Conservation (phyloP, 2,329 filamentous ascomycete genomes). For the Lecanicillium sp. region DNA sequence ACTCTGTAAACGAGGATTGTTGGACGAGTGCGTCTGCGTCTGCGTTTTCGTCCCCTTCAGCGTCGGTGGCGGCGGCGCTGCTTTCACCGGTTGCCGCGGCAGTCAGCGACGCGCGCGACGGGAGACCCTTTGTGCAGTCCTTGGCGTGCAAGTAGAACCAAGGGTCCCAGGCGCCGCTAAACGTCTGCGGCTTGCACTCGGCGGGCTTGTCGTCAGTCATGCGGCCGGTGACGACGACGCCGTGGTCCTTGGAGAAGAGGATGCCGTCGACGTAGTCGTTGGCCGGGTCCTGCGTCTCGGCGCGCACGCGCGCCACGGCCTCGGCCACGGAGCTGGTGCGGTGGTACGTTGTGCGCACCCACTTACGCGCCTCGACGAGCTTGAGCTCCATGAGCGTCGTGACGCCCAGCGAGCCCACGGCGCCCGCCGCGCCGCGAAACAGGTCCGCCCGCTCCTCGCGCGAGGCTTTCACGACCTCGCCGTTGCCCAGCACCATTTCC, state of each 20-base stretch:
- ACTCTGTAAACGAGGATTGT: conserved; percentile 33
- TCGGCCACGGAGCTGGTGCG: conserved; percentile 40
- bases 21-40: conserved; percentile 6
- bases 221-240: conserved; percentile 58
- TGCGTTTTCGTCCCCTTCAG: background rate
- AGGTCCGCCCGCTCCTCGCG: conserved; percentile 40
- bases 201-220: conserved; percentile 46
- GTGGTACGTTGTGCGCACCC: conserved; percentile 56
- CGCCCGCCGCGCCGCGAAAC: conserved; percentile 58
- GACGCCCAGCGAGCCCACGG: conserved; percentile 60
- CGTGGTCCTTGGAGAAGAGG: conserved; percentile 52
- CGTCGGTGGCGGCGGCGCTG: too few relatives aligned
- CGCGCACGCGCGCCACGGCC: conserved; percentile 39
- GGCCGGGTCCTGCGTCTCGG: conserved; percentile 32
- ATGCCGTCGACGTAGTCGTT: conserved; percentile 72
- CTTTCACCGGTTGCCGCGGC: too few relatives aligned
- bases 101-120: conserved; percentile 13
- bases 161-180: conserved; percentile 54
- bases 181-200: conserved; percentile 39
- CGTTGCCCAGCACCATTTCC: conserved; percentile 64
- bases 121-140: conserved; percentile 27
- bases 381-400: conserved; percentile 59
- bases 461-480: conserved; percentile 51
- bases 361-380: conserved; percentile 51
- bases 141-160: conserved; percentile 72